Percentiles rank a stretch among this genome's conserved stretches.
Conservation (phyloP, 1,284 basidiomycete species). For the Vanrija pseudolonga region DNA sequence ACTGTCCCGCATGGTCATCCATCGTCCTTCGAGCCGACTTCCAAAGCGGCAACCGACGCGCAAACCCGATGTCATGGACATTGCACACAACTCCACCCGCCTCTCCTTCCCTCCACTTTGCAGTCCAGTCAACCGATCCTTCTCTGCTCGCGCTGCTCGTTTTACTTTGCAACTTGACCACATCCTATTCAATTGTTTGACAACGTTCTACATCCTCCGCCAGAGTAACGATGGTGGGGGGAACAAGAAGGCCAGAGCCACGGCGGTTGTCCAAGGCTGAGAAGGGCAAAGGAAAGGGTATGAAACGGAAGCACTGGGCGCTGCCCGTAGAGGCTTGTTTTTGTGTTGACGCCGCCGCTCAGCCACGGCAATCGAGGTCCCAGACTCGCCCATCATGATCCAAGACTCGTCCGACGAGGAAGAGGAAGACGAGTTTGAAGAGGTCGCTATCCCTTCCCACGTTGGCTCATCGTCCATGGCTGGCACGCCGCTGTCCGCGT, state of each 20-base stretch:
- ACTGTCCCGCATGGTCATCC: no score
- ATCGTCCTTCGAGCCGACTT: no score
- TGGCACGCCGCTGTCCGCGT: conserved; percentile 17
- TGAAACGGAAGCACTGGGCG: no score
- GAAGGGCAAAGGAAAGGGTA: no score
- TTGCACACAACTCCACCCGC: no score
- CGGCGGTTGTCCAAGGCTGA: no score
- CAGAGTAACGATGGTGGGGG: no score
- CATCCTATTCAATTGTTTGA: neutral
- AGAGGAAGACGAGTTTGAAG: conserved; percentile 46
- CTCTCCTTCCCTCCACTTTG: no score
- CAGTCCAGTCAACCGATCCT: neutral
- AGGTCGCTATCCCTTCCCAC: conserved; percentile 31
- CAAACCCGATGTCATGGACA: no score
- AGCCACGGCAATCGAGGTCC: conserved; percentile 13
- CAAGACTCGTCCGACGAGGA: conserved; percentile 15
- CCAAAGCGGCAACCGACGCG: no score
- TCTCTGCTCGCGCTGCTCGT: neutral
- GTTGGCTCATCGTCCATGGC: conserved; percentile 29
- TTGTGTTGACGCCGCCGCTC: neutral
- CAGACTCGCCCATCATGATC: conserved; percentile 8
- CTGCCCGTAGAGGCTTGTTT: neutral
- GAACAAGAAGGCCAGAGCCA: no score
- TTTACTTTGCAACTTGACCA: neutral
- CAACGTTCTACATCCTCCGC: no score